A percentile compares a stretch with the other conserved stretches of the same genome.
phyloP scores from a whole-genome alignment of 495 filamentous ascomycete species.

The Sordaria brevicollis region DNA sequence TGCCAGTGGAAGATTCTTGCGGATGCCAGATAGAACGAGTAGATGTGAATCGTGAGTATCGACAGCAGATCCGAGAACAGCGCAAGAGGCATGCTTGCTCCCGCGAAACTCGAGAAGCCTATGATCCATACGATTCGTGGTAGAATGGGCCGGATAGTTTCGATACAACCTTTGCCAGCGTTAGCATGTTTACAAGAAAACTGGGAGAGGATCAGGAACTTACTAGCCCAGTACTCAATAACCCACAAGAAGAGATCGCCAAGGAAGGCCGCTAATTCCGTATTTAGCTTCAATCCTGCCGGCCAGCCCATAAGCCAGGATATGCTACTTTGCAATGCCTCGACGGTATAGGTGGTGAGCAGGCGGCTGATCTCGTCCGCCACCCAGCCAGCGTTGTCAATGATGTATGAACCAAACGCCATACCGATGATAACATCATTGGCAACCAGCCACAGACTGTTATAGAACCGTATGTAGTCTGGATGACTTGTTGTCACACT shows the following conservation, averaged over 20 bases:
- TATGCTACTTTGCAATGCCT: conserved; percentile 81
- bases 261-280: conserved; percentile 83
- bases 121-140: conserved; percentile 87
- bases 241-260: conserved; percentile 96
- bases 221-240: conserved; percentile 91
- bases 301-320: conserved; percentile 95
- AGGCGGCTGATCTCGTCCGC: conserved; percentile 71
- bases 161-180: conserved; percentile 49
- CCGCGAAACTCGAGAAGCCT: conserved; percentile 88
- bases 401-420: conserved; percentile 90
- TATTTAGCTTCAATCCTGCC: conserved; percentile 97
- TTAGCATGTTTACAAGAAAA: background rate
- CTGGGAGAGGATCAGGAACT: conserved; percentile 18
- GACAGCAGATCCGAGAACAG: conserved; percentile 92
- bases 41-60: conserved; percentile 88
- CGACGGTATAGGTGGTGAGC: conserved; percentile 73
- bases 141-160: conserved; percentile 63
- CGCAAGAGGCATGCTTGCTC: conserved; percentile 93
- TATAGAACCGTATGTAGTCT: conserved; percentile 98
- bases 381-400: conserved; percentile 84
- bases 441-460: conserved; percentile 95
- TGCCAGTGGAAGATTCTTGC: conserved; percentile 98
- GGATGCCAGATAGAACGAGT: conserved; percentile 93
- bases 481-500: conserved; percentile 92
- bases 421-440: conserved; percentile 99